phyloP scores from a whole-genome alignment of 139 green algal species.

The Coelastrella sp. region DNA sequence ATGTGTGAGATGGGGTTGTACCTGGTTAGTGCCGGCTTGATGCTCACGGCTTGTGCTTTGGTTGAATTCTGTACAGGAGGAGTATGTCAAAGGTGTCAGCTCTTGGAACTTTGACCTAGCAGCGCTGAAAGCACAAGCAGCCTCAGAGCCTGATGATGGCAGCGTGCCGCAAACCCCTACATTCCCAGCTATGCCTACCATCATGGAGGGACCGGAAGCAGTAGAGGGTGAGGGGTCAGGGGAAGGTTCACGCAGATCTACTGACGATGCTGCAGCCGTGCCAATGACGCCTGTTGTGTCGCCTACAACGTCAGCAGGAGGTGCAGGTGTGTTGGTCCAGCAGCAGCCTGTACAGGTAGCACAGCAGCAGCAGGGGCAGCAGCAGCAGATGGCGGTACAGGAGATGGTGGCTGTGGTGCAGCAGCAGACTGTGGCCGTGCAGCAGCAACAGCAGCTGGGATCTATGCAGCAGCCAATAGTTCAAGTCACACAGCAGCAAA shows the following conservation, averaged over 20 bases:
- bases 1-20: no score
- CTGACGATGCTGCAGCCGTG: conserved; percentile 20
- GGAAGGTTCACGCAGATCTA: not conserved
- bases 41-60: not conserved
- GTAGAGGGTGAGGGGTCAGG: conserved; percentile 13
- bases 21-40: no score
- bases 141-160: conserved; percentile 59
- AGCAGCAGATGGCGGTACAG: not conserved
- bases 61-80: conserved; percentile 62
- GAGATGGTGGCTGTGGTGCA: not conserved
- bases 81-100: conserved; percentile 88
- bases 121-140: conserved; percentile 87
- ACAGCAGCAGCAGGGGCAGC: conserved; percentile 6
- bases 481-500: not conserved
- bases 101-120: conserved; percentile 96
- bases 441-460: conserved; percentile 3
- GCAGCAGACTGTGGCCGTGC: not conserved
- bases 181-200: conserved; percentile 53
- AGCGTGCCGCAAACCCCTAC: not conserved
- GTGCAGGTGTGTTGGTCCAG: not conserved
- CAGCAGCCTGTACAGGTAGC: not conserved
- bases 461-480: not conserved
- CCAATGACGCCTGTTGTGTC: not conserved
- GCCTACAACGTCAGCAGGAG: not conserved
- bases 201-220: conserved; percentile 53